These are phyloP conservation scores for Isochrysis galbana DNA, from an alignment of 78 protist species.

Conservation along the genomic window DNA sequence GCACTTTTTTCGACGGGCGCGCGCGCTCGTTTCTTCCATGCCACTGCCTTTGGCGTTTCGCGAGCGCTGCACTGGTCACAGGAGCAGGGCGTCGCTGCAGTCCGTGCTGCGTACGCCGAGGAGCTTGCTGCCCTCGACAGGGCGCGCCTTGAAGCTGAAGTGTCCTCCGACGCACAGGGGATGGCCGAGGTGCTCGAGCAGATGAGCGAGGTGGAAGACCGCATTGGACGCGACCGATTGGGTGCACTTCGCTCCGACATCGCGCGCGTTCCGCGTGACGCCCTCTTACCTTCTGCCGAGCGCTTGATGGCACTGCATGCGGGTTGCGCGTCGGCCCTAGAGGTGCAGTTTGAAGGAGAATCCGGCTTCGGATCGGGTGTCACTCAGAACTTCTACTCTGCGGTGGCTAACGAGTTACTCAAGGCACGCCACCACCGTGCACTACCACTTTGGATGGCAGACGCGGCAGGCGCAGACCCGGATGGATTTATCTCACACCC, in stretches of 20 bases:
- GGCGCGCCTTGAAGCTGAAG: neutral
- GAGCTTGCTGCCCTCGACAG: neutral
- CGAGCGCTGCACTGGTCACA: conserved; percentile 4
- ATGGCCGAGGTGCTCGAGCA: neutral
- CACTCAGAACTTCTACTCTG: conserved; percentile 19
- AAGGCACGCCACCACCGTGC: no score
- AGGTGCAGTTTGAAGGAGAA: conserved; percentile 16
- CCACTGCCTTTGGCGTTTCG: neutral
- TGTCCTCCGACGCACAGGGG: neutral
- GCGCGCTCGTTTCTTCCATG: neutral
- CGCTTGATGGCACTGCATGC: conserved; percentile 15
- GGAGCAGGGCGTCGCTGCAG: neutral
- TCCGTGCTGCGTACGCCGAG: conserved; percentile 9
- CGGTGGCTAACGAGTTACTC: neutral
- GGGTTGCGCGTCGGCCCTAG: neutral
- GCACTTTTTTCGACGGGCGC: neutral
- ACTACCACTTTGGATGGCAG: neutral
- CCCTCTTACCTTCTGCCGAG: neutral
- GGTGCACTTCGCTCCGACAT: neutral
- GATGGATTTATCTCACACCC: neutral
- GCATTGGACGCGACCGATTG: neutral
- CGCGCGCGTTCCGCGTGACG: neutral
- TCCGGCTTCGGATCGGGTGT: conserved; percentile 15
- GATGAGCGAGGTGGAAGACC: neutral
- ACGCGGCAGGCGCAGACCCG: neutral